Evolutionary conservation across 768 basidiomycete species (phyloP).

Genomic region (Mycena galericulata): DNA sequence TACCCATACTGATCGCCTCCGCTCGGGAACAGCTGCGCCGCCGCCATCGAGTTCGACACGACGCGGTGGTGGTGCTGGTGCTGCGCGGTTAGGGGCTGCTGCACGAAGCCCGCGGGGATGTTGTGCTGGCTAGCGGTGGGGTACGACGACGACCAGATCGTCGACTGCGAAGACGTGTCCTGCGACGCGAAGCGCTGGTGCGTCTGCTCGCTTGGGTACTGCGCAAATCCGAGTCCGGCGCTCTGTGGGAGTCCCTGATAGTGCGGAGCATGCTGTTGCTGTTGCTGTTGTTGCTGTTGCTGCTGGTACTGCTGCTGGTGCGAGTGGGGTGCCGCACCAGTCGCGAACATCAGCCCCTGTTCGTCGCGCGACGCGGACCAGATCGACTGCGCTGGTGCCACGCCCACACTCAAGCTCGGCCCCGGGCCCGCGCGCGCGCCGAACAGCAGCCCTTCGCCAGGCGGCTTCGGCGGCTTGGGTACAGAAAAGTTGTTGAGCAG

Average conservation of each 20-base stretch:
- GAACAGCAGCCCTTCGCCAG: slow-evolving; percentile 20
- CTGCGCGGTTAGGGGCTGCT: not conserved
- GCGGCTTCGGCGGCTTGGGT: slow-evolving; percentile 12
- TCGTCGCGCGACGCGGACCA: slow-evolving; percentile 35
- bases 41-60: slow-evolving; percentile 30
- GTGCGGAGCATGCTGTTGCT: not conserved
- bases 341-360: slow-evolving; percentile 26
- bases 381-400: slow-evolving; percentile 27
- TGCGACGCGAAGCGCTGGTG: slow-evolving; percentile 30
- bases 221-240: too few relatives aligned
- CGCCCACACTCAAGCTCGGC: too few relatives aligned
- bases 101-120: slow-evolving; percentile 6
- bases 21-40: slow-evolving; percentile 29
- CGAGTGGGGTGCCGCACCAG: not conserved
- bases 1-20: slow-evolving; percentile 27
- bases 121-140: slow-evolving; percentile 25
- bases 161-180: slow-evolving; percentile 17
- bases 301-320: not conserved
- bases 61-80: slow-evolving; percentile 17
- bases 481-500: slow-evolving; percentile 27
- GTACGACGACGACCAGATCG: slow-evolving; percentile 30
- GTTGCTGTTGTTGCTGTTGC: slow-evolving; percentile 5
- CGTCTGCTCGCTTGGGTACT: not conserved
- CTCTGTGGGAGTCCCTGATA: too few relatives aligned
- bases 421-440: slow-evolving; percentile 12